A percentile compares a stretch with the other conserved stretches of the same genome.
Conservation (phyloP, 768 basidiomycete species). For the Leccinum arenicola region DNA sequence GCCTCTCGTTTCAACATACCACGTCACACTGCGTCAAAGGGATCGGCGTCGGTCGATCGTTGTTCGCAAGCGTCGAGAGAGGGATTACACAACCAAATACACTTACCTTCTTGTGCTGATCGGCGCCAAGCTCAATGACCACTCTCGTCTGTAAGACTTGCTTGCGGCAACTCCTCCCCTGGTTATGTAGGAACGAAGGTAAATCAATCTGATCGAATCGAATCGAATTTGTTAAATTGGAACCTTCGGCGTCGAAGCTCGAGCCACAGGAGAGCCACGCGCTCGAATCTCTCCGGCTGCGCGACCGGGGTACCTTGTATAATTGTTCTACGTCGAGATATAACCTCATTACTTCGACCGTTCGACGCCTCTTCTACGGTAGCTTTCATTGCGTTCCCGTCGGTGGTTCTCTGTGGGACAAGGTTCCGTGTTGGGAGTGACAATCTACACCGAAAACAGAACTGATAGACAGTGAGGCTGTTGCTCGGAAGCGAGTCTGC, state of each 20-base stretch:
- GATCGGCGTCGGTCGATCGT: constrained; percentile 17
- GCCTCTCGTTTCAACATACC: constrained; percentile 3
- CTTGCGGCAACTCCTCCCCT: constrained; percentile 5
- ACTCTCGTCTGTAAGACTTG: constrained; percentile 3
- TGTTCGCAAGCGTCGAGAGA: constrained; percentile 4
- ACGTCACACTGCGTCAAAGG: constrained; percentile 3
- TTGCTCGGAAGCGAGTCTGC: background rate
- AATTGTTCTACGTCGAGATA: constrained; percentile 15
- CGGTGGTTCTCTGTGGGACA: background rate
- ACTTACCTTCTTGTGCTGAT: constrained; percentile 6
- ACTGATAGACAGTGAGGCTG: background rate
- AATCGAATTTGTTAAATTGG: constrained; percentile 21
- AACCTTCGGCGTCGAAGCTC: constrained; percentile 15
- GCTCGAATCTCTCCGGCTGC: constrained; percentile 23
- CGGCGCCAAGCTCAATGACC: constrained; percentile 13
- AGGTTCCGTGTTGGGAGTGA: background rate
- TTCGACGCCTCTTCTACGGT: background rate
- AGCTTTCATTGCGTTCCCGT: background rate
- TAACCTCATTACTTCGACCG: constrained; percentile 11
- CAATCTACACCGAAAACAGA: background rate
- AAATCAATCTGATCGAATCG: constrained; percentile 25
- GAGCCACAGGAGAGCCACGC: constrained; percentile 19
- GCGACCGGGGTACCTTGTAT: constrained; percentile 12
- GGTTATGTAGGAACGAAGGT: constrained; percentile 14
- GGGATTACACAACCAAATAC: constrained; percentile 1